Percentiles rank a stretch among this genome's conserved stretches.
Conservation (phyloP, 768 basidiomycete species). For the Mycena galopus region DNA sequence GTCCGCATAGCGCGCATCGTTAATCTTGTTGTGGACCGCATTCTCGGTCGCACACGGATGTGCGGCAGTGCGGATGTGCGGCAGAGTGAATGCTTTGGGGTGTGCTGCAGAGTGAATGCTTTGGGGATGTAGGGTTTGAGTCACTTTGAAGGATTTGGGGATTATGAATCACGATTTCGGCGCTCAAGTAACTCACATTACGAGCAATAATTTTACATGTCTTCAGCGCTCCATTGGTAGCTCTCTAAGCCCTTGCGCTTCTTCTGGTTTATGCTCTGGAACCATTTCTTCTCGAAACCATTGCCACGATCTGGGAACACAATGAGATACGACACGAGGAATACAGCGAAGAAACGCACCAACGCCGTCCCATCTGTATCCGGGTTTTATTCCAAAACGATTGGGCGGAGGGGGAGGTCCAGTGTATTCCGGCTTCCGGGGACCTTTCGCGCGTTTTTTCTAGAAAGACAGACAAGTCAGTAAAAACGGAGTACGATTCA, state of each 20-base stretch:
- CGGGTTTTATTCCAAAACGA: conserved; percentile 94
- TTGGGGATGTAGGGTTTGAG: background rate
- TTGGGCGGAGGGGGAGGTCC: conserved; percentile 95
- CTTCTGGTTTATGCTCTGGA: conserved; percentile 85
- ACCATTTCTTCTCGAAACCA: conserved; percentile 94
- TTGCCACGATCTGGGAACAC: conserved; percentile 80
- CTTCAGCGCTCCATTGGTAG: conserved; percentile 91
- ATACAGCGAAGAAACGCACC: conserved; percentile 62
- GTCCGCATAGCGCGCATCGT: background rate
- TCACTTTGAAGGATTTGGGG: background rate
- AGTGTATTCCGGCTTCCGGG: conserved; percentile 85
- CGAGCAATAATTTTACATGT: conserved; percentile 73
- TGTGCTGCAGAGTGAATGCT: background rate
- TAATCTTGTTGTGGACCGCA: background rate
- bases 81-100: background rate
- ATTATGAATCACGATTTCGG: background rate
- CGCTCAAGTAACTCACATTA: conserved; percentile 15
- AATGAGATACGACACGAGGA: conserved; percentile 7
- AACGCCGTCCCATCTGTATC: conserved; percentile 98
- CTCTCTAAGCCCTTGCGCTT: conserved; percentile 79
- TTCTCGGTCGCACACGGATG: conserved; percentile 29
- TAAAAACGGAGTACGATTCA: background rate
- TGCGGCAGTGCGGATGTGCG: background rate
- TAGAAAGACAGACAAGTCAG: conserved; percentile 18
- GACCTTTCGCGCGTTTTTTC: conserved; percentile 83